Conservation (phyloP, 345 rosid genomes). For the Cardiospermum halicacabum region DNA sequence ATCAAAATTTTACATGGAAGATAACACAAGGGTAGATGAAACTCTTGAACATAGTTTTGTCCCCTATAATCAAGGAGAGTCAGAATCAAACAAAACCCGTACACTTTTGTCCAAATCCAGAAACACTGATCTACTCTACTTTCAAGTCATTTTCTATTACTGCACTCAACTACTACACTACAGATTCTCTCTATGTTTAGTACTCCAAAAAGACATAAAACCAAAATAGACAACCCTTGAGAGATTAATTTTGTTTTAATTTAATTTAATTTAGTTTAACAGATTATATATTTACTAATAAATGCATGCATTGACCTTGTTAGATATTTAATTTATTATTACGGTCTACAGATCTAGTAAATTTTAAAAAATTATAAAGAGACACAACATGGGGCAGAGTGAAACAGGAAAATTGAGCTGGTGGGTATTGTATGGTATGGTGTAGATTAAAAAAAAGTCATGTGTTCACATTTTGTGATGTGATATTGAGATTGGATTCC, state of each 20-base stretch:
- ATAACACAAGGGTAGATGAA: too few species aligned
- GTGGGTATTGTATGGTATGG: slow-evolving; percentile 7
- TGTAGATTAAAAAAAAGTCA: too few species aligned
- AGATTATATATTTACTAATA: neutral
- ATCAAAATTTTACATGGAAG: too few species aligned
- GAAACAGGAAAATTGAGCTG: slow-evolving; percentile 19
- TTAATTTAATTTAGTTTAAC: slow-evolving; percentile 22
- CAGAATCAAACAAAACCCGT: slow-evolving; percentile 22
- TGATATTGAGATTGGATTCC: too few species aligned
- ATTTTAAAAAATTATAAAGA: slow-evolving; percentile 4
- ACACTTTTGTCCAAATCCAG: slow-evolving; percentile 27
- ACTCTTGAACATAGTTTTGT: too few species aligned
- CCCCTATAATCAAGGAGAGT: slow-evolving; percentile 17
- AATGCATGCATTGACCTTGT: slow-evolving; percentile 29
- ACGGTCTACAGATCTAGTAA: slow-evolving; percentile 19
- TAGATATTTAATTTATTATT: slow-evolving; percentile 8
- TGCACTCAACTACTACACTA: too few species aligned
- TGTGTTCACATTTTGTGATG: slow-evolving; percentile 14
- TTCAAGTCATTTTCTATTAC: too few species aligned
- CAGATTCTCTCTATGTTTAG: too few species aligned
- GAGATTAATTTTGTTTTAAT: too few species aligned
- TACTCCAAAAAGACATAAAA: too few species aligned
- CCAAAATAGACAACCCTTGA: too few species aligned
- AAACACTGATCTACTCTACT: too few species aligned
- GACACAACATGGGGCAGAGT: slow-evolving; percentile 3